These are phyloP conservation scores for Monosporascus cannonballus DNA, from an alignment of 2,329 filamentous ascomycete genomes.

Conservation along the genomic window DNA sequence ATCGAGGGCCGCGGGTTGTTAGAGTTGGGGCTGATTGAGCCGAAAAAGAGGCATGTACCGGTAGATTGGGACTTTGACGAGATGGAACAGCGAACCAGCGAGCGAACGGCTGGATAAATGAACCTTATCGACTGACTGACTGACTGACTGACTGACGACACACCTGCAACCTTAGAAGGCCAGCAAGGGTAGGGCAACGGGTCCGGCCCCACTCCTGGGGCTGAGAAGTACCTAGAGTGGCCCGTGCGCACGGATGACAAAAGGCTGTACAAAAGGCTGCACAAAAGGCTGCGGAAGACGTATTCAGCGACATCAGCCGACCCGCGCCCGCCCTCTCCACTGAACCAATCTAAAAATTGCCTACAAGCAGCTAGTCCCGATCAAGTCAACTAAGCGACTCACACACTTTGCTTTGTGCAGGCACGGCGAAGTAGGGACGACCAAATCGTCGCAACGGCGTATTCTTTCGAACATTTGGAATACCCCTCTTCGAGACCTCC, in stretches of 20 bases:
- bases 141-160: background rate
- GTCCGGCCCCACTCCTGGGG: background rate
- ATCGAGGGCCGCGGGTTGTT: slow-evolving; percentile 1
- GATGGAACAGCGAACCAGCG: background rate
- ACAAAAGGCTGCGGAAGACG: too few species aligned
- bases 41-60: background rate
- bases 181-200: background rate
- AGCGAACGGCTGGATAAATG: background rate
- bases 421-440: background rate
- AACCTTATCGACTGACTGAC: background rate
- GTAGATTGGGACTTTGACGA: background rate
- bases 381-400: slow-evolving; percentile 25
- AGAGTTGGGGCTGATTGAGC: background rate
- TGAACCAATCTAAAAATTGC: too few species aligned
- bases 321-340: too few species aligned
- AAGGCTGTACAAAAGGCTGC: too few species aligned
- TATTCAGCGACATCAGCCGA: too few species aligned
- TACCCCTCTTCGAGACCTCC: background rate
- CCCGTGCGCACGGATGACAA: background rate
- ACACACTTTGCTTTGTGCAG: slow-evolving; percentile 19
- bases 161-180: background rate
- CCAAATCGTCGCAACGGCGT: background rate
- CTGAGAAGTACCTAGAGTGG: background rate
- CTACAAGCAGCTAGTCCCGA: slow-evolving; percentile 14
- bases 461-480: background rate